Base-by-base conservation (phyloP, 78 protist species). In the Pirum gemmata region DNA sequence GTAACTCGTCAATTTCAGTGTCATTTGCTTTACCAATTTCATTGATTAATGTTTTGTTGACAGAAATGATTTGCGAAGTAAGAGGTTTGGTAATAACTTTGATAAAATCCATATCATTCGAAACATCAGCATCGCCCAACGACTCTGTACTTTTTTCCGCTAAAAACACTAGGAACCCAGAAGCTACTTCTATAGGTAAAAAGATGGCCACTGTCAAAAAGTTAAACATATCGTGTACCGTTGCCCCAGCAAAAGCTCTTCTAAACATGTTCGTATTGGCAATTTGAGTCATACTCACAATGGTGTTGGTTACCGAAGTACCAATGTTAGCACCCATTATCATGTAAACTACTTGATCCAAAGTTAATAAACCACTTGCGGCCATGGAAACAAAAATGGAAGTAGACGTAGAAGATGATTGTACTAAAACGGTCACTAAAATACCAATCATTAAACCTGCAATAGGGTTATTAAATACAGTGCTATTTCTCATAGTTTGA, bases 311-410 rank as follows among this genome's bases (percentile, higher is more conserved):
- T 2, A 85, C 88, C 36, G 80, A 35, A 5, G 88, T 85, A 37
- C 88, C 88, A 0, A 85, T 85, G 29, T 85, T 85, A 29, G 73
- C 40, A 8, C 88, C 88, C 88, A 85, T 85, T 27, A 85, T 85
- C 88, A 85, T 85, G 88, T 37, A 51, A 31, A 85, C 88, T 18
- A 79, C 88, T 77, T 85, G 88, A 26, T 85, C 78, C 13, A 51
- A 0, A 25, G 40, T n/a, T 36, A 85, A 33, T 34, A 85, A 51
- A 31, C 78, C 78, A 85, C 83, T 34, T 0, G 78, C 74, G 2
- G 34, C 36, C 88, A 85, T 85, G 34, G 88, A 85, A 51, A 85
- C 75, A 38, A 85, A 41, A 77, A 85, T 85, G 51, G 76, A 40
- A 31, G 88, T 85, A 38, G 78, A 41, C 25, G 88, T 85, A 51